Percentiles rank a stretch among this genome's conserved stretches.
phyloP scores from a whole-genome alignment of 768 basidiomycete genomes.

The Trametes cingulata region DNA sequence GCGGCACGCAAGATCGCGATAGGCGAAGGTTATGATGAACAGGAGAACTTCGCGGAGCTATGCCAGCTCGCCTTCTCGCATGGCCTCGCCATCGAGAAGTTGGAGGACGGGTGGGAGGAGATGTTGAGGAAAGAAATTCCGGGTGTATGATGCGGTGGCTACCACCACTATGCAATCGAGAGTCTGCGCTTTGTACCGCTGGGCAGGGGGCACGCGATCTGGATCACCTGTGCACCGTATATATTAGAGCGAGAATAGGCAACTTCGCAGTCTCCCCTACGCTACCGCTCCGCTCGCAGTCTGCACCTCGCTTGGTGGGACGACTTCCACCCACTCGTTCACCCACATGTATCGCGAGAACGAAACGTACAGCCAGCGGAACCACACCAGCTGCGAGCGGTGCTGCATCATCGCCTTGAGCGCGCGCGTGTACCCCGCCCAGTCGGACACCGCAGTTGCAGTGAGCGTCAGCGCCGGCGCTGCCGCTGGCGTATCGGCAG shows the following conservation, averaged over 20 bases:
- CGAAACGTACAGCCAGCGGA: slow-evolving; percentile 78
- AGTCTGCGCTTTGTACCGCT: no score
- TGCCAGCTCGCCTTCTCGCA: slow-evolving; percentile 1
- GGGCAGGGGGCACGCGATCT: no score
- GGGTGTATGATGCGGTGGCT: no score
- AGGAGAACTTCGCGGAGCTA: not conserved
- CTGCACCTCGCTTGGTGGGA: not conserved
- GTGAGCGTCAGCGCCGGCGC: slow-evolving; percentile 42
- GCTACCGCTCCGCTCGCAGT: not conserved
- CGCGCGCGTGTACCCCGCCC: slow-evolving; percentile 54
- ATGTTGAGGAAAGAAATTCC: no score
- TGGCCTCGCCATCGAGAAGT: not conserved
- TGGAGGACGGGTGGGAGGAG: no score
- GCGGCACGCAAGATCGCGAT: slow-evolving; percentile 2
- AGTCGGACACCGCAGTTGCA: slow-evolving; percentile 59
- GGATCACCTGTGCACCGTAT: no score
- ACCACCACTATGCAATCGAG: no score
- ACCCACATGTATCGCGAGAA: slow-evolving; percentile 94
- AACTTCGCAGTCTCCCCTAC: not conserved
- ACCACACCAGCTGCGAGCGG: slow-evolving; percentile 81
- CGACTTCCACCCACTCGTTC: slow-evolving; percentile 72
- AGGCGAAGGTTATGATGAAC: slow-evolving; percentile 2
- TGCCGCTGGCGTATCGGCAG: not conserved
- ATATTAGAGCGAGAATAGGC: no score
- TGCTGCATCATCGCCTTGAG: slow-evolving; percentile 74